Evolutionary conservation across 2,329 filamentous ascomycete species (phyloP), one percentile per base, ranked within the genome.

Genomic region (Penicillium sclerotiorum): DNA sequence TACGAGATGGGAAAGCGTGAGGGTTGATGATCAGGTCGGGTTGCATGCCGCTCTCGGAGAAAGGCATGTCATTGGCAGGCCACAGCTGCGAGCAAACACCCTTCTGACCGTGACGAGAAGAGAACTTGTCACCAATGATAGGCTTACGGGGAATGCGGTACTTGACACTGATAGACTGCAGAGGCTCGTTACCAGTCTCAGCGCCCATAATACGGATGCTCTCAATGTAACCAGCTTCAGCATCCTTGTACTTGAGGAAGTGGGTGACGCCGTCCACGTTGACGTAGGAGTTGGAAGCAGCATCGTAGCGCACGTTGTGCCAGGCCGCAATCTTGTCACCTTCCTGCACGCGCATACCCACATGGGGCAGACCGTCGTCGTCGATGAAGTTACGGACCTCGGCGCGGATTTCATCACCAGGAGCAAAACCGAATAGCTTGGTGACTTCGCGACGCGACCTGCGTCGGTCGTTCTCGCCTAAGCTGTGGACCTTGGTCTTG

Each of bases 21-120:
- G 94, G 94, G 76, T 99, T 99, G 80, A 99, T 99, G 73, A 99
- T 99, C 64, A 96, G 81, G 73, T 99, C 94, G 8, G 94, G 94
- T 67, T 96, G 92, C 53, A 99, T 97, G 46, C 94, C 94, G 5
- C 88, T 89, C 75, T 99, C 94, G 2, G 90, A 91, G 74, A 97
- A 99, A 3, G 94, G 94, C 89, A 99, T 94, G 70, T 97, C 92
- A 51, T 89, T 78, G 2, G 86, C 83, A 0, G 92, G 94, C 91
- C 94, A 99, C 70, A 96, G 94, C 69, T 97, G 93, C 15, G 91
- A 96, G 65, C 83, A 87, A 43, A 97, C 94, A 84, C 94, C 94
- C 75, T 99, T 99, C 71, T 99, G 94, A 53, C 94, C 94, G 79
- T 99, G 94, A 55, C 94, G 88, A 40, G 94, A 99, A 9, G 94